Conservation (phyloP, 2,329 filamentous ascomycete genomes). For the Claviceps digitariae region DNA sequence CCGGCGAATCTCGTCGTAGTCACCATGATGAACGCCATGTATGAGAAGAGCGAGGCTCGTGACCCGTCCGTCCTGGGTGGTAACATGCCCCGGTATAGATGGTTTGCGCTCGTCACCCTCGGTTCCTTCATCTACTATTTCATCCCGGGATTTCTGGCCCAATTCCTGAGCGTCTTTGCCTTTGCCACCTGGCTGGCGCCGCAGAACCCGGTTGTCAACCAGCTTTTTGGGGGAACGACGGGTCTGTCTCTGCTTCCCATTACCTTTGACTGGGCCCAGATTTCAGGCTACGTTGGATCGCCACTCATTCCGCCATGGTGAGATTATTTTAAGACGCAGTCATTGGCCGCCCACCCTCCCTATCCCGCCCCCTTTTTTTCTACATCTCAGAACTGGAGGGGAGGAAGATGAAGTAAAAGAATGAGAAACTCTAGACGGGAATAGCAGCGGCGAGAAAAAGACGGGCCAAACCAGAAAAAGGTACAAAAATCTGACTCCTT, state of each 20-base stretch:
- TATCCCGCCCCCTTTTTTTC: too few species aligned
- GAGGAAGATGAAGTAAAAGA: background rate
- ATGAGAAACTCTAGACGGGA: background rate
- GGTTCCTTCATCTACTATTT: conserved; percentile 53
- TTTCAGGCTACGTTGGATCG: conserved; percentile 53
- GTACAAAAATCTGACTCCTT: background rate
- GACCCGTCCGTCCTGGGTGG: conserved; percentile 47
- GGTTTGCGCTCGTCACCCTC: conserved; percentile 46
- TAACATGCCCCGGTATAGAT: conserved; percentile 49
- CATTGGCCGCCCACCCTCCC: background rate
- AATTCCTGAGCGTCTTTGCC: conserved; percentile 57
- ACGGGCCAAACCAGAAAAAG: background rate
- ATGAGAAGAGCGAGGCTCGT: conserved; percentile 40
- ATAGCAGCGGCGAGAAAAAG: background rate
- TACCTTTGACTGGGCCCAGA: conserved; percentile 65
- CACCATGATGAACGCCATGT: conserved; percentile 58
- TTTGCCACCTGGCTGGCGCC: conserved; percentile 62
- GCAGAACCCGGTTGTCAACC: conserved; percentile 54
- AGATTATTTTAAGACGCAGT: too few species aligned
- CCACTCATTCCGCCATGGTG: conserved; percentile 58
- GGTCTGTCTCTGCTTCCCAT: conserved; percentile 57
- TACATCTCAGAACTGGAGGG: too few species aligned
- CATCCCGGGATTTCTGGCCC: conserved; percentile 54
- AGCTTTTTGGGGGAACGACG: conserved; percentile 56
- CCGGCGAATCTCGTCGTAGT: conserved; percentile 53